Evolutionary conservation across 306 rosid genomes (phyloP), one percentile per base, ranked within the genome.

Genomic region (Castanea crenata): DNA sequence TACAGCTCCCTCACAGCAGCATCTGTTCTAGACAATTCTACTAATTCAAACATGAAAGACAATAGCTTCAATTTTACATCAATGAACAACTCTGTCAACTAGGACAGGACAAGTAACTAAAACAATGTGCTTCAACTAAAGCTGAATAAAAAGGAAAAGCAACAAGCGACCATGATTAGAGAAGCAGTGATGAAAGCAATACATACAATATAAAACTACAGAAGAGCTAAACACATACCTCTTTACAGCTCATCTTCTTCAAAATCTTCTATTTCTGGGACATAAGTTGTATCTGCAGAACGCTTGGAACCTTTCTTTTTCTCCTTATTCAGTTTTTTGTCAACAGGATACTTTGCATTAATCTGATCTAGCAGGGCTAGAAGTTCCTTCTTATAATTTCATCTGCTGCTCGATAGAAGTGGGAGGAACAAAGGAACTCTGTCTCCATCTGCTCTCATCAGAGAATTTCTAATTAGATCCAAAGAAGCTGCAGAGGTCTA

Each of bases 401-500:
- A 85, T 92, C 97, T 69, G 98, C 97, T 84, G 96, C 86, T 94
- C 98, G n/a, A 92, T 82, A 27, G 87, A 78, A 35, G 97, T 94
- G 76, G 96, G 98, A 65, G 97, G 98, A 76, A 94, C 97, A 83
- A 94, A 91, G 73, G 97, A 92, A 86, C 98, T 94, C 89, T 94
- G 83, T 94, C 98, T 77, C 87, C 98, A 86, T 90, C 97, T 76
- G 94, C 90, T 84, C 85, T 89, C 81, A 89, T 77, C 88, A 94
- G 88, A 62, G 98, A 92, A 85, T 89, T 91, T 77, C 85, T 89
- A 78, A 94, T 91, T 31, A 86, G 86, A 51, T 90, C 98, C 81
- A 94, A 79, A 18, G 98, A 94, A 29, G 91, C 94, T 73, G 78
- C 73, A 79, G 98, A 73, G 98, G 98, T 84, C 98, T 90, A 49